Percentiles rank a stretch among this genome's conserved stretches.
phyloP scores from a whole-genome alignment of 306 rosid genomes.

The Vicia faba region DNA sequence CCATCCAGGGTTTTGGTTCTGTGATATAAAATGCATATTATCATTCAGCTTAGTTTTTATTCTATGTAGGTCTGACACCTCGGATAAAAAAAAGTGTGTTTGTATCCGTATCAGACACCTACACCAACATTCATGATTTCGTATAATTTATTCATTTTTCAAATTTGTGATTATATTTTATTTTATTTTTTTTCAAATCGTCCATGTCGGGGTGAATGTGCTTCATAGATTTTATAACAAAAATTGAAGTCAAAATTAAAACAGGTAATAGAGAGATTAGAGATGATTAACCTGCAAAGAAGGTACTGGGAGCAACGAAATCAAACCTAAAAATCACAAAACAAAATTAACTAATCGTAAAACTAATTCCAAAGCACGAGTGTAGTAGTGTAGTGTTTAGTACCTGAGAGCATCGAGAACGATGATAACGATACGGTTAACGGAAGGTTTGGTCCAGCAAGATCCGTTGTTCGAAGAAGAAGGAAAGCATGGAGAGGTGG shows the following conservation, averaged over 20 bases:
- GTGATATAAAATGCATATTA: neutral
- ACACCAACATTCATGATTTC: too few species aligned
- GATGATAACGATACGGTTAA: constrained; percentile 63
- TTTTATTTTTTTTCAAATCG: too few species aligned
- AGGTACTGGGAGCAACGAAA: constrained; percentile 86
- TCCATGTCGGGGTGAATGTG: too few species aligned
- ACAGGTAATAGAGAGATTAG: neutral
- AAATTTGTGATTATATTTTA: too few species aligned
- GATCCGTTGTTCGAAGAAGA: constrained; percentile 30
- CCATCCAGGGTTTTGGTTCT: constrained; percentile 96
- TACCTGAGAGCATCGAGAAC: constrained; percentile 87
- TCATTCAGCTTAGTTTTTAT: neutral
- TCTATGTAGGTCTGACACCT: too few species aligned
- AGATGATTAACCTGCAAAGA: constrained; percentile 63
- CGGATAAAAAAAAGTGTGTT: too few species aligned
- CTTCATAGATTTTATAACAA: neutral
- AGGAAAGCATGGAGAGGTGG: constrained; percentile 64
- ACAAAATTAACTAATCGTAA: neutral
- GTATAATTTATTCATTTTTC: too few species aligned
- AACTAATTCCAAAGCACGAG: neutral
- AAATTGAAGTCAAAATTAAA: neutral
- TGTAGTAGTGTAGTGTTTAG: neutral
- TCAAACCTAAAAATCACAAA: constrained; percentile 63
- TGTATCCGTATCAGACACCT: too few species aligned
- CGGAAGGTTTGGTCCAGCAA: constrained; percentile 78